Conservation (phyloP, 1,284 basidiomycete species). For the Cerrena zonata region DNA sequence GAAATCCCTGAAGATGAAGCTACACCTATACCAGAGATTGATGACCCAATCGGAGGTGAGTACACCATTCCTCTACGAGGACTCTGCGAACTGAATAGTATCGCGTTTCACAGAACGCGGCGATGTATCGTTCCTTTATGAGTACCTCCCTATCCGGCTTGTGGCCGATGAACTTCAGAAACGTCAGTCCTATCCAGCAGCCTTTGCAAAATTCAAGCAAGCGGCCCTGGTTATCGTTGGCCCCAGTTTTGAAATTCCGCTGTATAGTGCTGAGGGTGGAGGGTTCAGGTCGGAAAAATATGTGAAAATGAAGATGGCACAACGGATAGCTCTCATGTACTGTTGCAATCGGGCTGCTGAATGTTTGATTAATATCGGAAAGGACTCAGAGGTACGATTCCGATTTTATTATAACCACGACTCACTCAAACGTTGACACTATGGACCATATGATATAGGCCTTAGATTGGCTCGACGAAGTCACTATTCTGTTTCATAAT, state of each 20-base stretch:
- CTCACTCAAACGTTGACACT: no score
- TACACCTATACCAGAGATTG: no score
- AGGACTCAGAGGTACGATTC: not conserved
- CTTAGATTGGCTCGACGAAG: conserved; percentile 4
- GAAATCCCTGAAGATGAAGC: no score
- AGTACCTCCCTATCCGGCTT: not conserved
- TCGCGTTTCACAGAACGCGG: not conserved
- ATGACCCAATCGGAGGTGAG: no score
- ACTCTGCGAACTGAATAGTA: not conserved
- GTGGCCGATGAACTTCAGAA: not conserved
- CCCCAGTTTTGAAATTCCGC: not conserved
- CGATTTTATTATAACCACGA: not conserved
- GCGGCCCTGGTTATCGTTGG: not conserved
- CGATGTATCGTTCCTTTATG: not conserved
- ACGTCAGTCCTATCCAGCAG: not conserved
- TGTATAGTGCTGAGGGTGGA: not conserved
- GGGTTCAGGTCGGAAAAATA: conserved; percentile 1
- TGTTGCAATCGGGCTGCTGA: conserved; percentile 1
- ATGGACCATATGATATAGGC: no score
- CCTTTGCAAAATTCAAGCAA: conserved; percentile 1
- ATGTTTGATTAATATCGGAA: not conserved
- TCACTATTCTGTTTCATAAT: not conserved
- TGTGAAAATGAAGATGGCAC: not conserved
- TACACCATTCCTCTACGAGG: no score
- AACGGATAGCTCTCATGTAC: not conserved